Evolutionary conservation across 2,329 filamentous ascomycete genomes (phyloP).

Genomic region (Neofusicoccum laricinum): DNA sequence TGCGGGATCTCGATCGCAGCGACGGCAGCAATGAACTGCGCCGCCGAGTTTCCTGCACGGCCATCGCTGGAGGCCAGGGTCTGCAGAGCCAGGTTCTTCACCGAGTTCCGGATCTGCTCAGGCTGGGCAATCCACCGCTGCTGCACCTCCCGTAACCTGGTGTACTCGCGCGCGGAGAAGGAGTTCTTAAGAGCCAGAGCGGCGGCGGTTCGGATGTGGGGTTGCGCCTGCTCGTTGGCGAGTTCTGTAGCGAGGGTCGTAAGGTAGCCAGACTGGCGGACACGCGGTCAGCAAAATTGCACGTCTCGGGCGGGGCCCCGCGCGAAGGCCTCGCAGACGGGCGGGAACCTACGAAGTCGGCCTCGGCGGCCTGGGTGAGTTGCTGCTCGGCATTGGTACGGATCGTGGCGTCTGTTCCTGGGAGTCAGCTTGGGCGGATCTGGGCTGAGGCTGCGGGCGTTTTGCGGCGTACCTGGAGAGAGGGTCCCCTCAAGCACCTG

Average conservation of each 20-base stretch:
- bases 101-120: conserved; percentile 77
- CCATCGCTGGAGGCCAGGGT: conserved; percentile 77
- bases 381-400: conserved; percentile 93
- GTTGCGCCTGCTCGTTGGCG: conserved; percentile 80
- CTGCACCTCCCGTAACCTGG: conserved; percentile 85
- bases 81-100: conserved; percentile 88
- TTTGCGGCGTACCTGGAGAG: conserved; percentile 68
- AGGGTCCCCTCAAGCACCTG: conserved; percentile 96
- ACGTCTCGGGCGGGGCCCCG: not conserved
- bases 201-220: conserved; percentile 86
- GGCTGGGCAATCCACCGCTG: conserved; percentile 87
- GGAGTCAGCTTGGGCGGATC: conserved; percentile 31
- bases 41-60: conserved; percentile 82
- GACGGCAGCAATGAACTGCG: conserved; percentile 93
- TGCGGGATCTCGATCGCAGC: conserved; percentile 91
- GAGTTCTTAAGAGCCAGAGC: conserved; percentile 98
- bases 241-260: conserved; percentile 89
- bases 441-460: not conserved
- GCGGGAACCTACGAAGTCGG: conserved; percentile 77
- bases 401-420: conserved; percentile 71
- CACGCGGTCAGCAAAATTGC: conserved; percentile 18
- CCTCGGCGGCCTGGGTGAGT: conserved; percentile 86
- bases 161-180: conserved; percentile 88
- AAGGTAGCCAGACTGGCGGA: conserved; percentile 78
- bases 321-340: conserved; percentile 29